These are phyloP conservation scores for Lachancea fermentati DNA, from an alignment of 805 yeast genomes.

Conservation along the genomic window DNA sequence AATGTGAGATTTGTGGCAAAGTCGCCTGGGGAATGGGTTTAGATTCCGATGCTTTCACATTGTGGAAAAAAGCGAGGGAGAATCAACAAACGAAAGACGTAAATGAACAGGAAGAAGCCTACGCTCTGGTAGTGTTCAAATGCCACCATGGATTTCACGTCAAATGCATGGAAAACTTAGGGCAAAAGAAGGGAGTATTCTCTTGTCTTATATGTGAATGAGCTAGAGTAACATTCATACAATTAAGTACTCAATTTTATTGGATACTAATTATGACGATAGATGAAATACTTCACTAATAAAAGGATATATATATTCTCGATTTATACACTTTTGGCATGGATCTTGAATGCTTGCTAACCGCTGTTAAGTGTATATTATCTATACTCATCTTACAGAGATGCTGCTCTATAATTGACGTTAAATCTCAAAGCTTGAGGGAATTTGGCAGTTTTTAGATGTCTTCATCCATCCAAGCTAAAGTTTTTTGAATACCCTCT, in stretches of 20 bases:
- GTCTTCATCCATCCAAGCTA: conserved; percentile 83
- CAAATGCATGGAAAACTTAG: conserved; percentile 25
- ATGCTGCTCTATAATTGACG: too few relatives aligned
- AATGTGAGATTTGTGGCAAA: conserved; percentile 75
- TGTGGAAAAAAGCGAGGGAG: conserved; percentile 49
- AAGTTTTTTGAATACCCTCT: conserved; percentile 71
- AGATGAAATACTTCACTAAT: too few relatives aligned
- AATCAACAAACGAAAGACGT: conserved; percentile 16
- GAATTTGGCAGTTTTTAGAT: too few relatives aligned
- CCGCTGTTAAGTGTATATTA: too few relatives aligned
- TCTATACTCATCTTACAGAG: too few relatives aligned
- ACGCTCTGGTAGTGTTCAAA: conserved; percentile 18
- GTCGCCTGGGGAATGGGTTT: conserved; percentile 64
- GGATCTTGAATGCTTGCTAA: too few relatives aligned
- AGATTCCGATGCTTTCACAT: conserved; percentile 41
- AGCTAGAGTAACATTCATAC: background rate
- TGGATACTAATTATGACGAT: too few relatives aligned
- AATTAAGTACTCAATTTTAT: background rate
- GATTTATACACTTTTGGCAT: too few relatives aligned
- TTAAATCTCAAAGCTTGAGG: too few relatives aligned
- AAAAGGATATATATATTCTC: too few relatives aligned
- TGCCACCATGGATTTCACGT: conserved; percentile 31
- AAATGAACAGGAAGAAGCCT: conserved; percentile 1
- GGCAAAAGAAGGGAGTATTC: conserved; percentile 17
- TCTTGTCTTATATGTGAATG: conserved; percentile 23